phyloP scores from a whole-genome alignment of 2,329 filamentous ascomycete species.

The Cytospora schulzeri region DNA sequence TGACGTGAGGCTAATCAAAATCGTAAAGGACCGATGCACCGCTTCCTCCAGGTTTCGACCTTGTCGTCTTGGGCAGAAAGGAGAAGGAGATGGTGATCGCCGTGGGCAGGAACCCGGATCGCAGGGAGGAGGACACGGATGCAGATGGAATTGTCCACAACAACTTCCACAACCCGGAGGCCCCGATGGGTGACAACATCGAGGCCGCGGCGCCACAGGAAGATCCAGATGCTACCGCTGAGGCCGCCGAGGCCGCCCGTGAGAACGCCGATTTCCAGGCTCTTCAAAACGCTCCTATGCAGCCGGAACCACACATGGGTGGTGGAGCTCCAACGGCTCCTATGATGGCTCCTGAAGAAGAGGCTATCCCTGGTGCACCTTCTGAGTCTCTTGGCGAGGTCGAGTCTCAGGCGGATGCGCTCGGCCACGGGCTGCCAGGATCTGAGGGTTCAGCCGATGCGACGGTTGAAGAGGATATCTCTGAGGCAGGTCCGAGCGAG shows the following conservation, averaged over 20 bases:
- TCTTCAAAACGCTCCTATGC: slow-evolving; percentile 26
- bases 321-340: slow-evolving; percentile 16
- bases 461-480: slow-evolving; percentile 6
- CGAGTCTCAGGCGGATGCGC: slow-evolving; percentile 6
- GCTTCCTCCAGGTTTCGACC: slow-evolving; percentile 53
- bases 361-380: slow-evolving; percentile 7
- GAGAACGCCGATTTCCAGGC: slow-evolving; percentile 18
- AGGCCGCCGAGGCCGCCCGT: slow-evolving; percentile 16
- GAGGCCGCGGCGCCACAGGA: slow-evolving; percentile 2
- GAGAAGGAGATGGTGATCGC: slow-evolving; percentile 46
- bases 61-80: slow-evolving; percentile 52
- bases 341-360: slow-evolving; percentile 20
- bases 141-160: slow-evolving; percentile 42
- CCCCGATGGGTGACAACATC: slow-evolving; percentile 4
- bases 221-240: slow-evolving; percentile 4
- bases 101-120: slow-evolving; percentile 51
- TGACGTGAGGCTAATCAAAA: neutral
- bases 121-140: slow-evolving; percentile 50
- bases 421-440: neutral
- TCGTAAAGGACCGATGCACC: slow-evolving; percentile 41
- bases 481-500: slow-evolving; percentile 19
- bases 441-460: slow-evolving; percentile 4
- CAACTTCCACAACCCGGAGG: slow-evolving; percentile 33
- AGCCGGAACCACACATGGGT: slow-evolving; percentile 17
- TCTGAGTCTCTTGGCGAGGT: slow-evolving; percentile 20